Evolutionary conservation across 2,329 filamentous ascomycete genomes (phyloP).

Genomic region (Sphaceloma murrayae): DNA sequence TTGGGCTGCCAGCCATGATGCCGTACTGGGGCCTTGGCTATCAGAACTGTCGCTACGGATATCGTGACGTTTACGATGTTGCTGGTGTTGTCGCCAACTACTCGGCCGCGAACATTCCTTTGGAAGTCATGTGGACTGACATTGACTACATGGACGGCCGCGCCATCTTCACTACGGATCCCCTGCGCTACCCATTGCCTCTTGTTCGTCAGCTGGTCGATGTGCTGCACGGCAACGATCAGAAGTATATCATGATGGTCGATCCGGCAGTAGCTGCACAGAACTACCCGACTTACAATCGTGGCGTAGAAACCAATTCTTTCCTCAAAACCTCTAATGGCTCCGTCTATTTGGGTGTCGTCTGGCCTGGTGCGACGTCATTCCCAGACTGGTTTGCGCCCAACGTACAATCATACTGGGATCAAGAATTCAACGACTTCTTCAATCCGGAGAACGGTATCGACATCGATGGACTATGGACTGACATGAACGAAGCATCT

Average conservation of each 20-base stretch:
- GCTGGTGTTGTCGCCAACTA: conserved; percentile 61
- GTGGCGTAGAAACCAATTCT: conserved; percentile 49
- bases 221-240: conserved; percentile 41
- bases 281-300: conserved; percentile 49
- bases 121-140: conserved; percentile 67
- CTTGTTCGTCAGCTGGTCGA: conserved; percentile 56
- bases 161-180: conserved; percentile 55
- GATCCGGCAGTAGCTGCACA: conserved; percentile 51
- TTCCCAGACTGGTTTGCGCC: conserved; percentile 61
- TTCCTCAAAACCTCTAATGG: conserved; percentile 49
- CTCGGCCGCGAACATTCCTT: conserved; percentile 52
- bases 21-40: conserved; percentile 46
- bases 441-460: conserved; percentile 56
- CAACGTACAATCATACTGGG: conserved; percentile 59
- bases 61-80: conserved; percentile 52
- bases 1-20: conserved; percentile 40
- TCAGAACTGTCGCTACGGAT: conserved; percentile 42
- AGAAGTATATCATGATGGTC: conserved; percentile 54
- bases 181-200: conserved; percentile 51
- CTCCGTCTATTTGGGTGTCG: conserved; percentile 51
- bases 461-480: conserved; percentile 65
- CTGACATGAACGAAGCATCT: conserved; percentile 54
- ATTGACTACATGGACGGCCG: conserved; percentile 40
- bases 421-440: conserved; percentile 54
- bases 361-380: conserved; percentile 57